phyloP scores from a whole-genome alignment of 257 asterid species.

The Catharanthus roseus region DNA sequence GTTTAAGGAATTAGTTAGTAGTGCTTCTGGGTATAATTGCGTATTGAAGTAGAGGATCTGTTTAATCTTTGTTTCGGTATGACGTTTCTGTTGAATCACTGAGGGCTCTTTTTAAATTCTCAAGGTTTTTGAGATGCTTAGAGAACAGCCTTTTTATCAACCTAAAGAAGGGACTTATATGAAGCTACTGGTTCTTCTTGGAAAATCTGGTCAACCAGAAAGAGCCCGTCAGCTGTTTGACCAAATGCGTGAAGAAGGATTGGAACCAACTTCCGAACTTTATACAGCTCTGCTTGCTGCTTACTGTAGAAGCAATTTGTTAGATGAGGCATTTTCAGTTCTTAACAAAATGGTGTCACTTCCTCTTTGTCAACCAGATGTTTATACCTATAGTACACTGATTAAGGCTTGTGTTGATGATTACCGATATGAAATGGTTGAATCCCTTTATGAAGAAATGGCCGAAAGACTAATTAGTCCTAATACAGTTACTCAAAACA shows the following conservation, averaged over 20 bases:
- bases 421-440: constrained; percentile 62
- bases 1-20: background rate
- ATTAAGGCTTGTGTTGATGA: constrained; percentile 82
- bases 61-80: constrained; percentile 3
- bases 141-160: constrained; percentile 65
- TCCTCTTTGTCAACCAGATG: constrained; percentile 88
- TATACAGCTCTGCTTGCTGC: constrained; percentile 79
- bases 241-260: constrained; percentile 67
- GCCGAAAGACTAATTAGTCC: constrained; percentile 54
- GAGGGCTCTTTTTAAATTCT: background rate
- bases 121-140: constrained; percentile 86
- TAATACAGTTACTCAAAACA: constrained; percentile 85
- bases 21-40: background rate
- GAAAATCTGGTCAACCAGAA: constrained; percentile 76
- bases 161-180: constrained; percentile 92
- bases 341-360: constrained; percentile 58
- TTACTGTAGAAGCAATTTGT: constrained; percentile 61
- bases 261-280: constrained; percentile 70
- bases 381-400: constrained; percentile 66
- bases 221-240: constrained; percentile 70
- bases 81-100: background rate
- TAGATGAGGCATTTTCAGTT: constrained; percentile 60
- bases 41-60: background rate
- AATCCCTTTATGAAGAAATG: constrained; percentile 65
- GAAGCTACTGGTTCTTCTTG: constrained; percentile 87